Evolutionary conservation across 2,329 filamentous ascomycete species (phyloP).

Genomic region (Plenodomus lindquistii): DNA sequence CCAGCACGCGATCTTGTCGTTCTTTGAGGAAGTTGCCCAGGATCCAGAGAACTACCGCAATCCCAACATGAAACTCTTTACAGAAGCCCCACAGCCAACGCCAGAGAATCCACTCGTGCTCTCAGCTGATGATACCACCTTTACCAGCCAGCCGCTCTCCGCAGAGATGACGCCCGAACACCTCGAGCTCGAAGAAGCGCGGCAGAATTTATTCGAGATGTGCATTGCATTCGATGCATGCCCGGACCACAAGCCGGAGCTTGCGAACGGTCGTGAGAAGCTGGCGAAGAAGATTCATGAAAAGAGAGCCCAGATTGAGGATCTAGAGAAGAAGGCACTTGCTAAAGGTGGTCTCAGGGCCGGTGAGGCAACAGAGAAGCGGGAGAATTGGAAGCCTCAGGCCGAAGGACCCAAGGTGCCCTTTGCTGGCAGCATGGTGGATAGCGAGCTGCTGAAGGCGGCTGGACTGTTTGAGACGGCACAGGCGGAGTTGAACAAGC

Average conservation of each 20-base stretch:
- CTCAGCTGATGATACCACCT: slow-evolving; percentile 7
- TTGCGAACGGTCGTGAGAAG: slow-evolving; percentile 19
- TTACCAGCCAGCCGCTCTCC: slow-evolving; percentile 1
- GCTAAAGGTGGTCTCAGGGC: slow-evolving; percentile 16
- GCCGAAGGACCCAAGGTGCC: slow-evolving; percentile 24
- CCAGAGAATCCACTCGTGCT: slow-evolving; percentile 18
- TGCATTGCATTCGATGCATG: slow-evolving; percentile 21
- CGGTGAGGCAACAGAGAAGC: slow-evolving; percentile 17
- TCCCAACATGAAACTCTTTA: slow-evolving; percentile 21
- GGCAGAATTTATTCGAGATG: slow-evolving; percentile 17
- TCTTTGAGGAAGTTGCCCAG: slow-evolving; percentile 63
- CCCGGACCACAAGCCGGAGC: slow-evolving; percentile 13
- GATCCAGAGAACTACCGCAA: slow-evolving; percentile 44
- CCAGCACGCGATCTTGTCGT: slow-evolving; percentile 60
- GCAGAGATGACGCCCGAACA: slow-evolving; percentile 25
- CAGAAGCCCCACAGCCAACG: slow-evolving; percentile 15
- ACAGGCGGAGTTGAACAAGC: slow-evolving; percentile 19
- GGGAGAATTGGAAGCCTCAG: slow-evolving; percentile 22
- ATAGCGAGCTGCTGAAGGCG: slow-evolving; percentile 33
- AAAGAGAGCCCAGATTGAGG: slow-evolving; percentile 17
- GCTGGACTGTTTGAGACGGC: slow-evolving; percentile 31
- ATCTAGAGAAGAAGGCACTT: slow-evolving; percentile 20
- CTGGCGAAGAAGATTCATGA: slow-evolving; percentile 25
- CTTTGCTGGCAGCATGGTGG: slow-evolving; percentile 38
- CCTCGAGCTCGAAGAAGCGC: slow-evolving; percentile 16